Percentiles rank a stretch among this genome's conserved stretches.
These are phyloP conservation scores for Terana coerulea DNA, from an alignment of 768 basidiomycete species.

Conservation along the genomic window DNA sequence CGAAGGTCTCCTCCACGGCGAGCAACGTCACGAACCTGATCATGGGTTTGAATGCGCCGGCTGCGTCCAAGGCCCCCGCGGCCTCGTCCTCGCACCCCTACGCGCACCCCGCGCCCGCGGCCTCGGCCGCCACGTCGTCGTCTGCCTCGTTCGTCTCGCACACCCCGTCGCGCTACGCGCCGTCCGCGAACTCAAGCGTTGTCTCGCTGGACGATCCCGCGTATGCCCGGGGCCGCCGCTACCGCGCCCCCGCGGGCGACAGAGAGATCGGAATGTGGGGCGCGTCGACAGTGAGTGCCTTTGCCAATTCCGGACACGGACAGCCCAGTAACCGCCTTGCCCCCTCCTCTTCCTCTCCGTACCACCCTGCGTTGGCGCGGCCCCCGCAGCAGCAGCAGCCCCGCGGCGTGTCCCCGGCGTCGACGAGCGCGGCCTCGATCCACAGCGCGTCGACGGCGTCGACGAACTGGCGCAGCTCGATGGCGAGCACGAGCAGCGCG, in stretches of 20 bases:
- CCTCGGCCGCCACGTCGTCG: slow-evolving; percentile 1
- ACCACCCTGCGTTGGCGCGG: not conserved
- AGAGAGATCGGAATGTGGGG: slow-evolving; percentile 10
- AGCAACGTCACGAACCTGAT: slow-evolving; percentile 74
- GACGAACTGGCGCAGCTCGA: slow-evolving; percentile 76
- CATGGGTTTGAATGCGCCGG: slow-evolving; percentile 59
- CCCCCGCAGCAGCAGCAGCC: slow-evolving; percentile 6
- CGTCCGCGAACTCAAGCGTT: slow-evolving; percentile 9
- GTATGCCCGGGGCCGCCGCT: slow-evolving; percentile 1
- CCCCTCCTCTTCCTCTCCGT: slow-evolving; percentile 7
- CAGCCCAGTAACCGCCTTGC: slow-evolving; percentile 7
- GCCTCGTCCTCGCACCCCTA: not conserved
- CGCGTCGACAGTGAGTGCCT: slow-evolving; percentile 14
- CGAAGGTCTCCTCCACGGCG: slow-evolving; percentile 60
- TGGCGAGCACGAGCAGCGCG: slow-evolving; percentile 49
- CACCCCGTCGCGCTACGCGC: not conserved
- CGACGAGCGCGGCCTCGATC: slow-evolving; percentile 47
- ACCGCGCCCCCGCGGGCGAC: not conserved
- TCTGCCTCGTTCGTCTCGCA: slow-evolving; percentile 6
- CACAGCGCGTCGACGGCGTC: slow-evolving; percentile 62
- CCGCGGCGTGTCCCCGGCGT: slow-evolving; percentile 46
- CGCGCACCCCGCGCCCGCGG: not conserved
- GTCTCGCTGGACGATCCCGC: slow-evolving; percentile 12
- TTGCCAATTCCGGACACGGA: slow-evolving; percentile 11
- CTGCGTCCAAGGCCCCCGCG: not conserved